Evolutionary conservation across 345 rosid genomes (phyloP).

Genomic region (Gossypium longicalyx): DNA sequence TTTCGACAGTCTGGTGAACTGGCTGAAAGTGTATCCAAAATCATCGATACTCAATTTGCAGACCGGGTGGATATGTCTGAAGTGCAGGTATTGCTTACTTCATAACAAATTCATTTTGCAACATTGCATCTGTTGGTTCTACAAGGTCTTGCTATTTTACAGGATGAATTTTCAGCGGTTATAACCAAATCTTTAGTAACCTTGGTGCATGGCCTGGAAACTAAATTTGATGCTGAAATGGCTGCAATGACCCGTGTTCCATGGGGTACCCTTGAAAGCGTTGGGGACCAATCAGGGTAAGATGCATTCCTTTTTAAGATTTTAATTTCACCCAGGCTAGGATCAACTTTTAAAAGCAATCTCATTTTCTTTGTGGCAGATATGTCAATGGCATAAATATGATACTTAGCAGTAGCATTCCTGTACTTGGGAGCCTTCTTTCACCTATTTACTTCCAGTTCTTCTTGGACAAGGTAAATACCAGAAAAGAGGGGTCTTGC

Average conservation of each 20-base stretch:
- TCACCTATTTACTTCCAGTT: conserved; percentile 68
- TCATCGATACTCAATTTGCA: conserved; percentile 77
- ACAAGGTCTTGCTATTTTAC: conserved; percentile 27
- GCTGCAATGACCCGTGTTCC: conserved; percentile 93
- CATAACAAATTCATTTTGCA: conserved; percentile 7
- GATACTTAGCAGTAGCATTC: conserved; percentile 56
- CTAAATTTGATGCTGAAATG: conserved; percentile 95
- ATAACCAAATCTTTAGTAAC: conserved; percentile 86
- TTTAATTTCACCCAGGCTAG: neutral
- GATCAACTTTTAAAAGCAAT: conserved; percentile 10
- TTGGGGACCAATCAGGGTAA: conserved; percentile 96
- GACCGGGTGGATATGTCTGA: conserved; percentile 86
- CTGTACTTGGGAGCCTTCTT: conserved; percentile 61
- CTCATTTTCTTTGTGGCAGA: conserved; percentile 42
- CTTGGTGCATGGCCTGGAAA: conserved; percentile 88
- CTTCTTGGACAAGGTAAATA: conserved; percentile 71
- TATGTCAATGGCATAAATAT: conserved; percentile 61
- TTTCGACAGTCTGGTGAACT: conserved; percentile 78
- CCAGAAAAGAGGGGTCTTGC: neutral
- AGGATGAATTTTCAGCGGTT: conserved; percentile 97
- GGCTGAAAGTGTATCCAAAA: conserved; percentile 92
- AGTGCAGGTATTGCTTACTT: conserved; percentile 62
- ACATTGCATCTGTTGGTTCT: conserved; percentile 18
- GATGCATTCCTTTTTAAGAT: conserved; percentile 1
- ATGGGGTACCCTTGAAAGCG: conserved; percentile 96